These are phyloP conservation scores for Phytophthora aleatoria DNA, from an alignment of 352 stramenopile species.

Conservation along the genomic window DNA sequence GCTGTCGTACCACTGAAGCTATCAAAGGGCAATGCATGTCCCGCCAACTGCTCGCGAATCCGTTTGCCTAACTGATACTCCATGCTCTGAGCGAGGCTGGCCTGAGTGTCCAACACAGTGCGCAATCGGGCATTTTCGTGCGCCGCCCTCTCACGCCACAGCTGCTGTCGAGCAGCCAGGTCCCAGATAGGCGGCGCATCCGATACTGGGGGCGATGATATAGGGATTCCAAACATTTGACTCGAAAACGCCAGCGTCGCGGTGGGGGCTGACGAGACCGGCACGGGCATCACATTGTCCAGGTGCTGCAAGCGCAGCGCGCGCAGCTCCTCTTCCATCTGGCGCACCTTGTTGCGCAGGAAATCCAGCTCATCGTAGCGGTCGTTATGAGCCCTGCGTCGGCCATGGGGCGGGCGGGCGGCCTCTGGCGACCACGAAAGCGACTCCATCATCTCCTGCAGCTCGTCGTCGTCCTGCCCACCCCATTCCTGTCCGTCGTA, in stretches of 20 bases:
- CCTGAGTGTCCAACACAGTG: constrained; percentile 35
- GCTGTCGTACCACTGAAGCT: not conserved
- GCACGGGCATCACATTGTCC: constrained; percentile 12
- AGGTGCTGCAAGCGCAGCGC: constrained; percentile 22
- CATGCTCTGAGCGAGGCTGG: constrained; percentile 35
- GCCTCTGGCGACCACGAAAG: constrained; percentile 4
- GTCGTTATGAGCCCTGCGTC: constrained; percentile 35
- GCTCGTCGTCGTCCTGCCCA: constrained; percentile 14
- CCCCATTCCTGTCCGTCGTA: constrained; percentile 2
- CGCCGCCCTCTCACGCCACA: constrained; percentile 29
- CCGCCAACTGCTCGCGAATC: constrained; percentile 18
- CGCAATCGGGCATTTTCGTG: constrained; percentile 38
- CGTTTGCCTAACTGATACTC: constrained; percentile 31
- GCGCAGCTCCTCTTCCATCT: constrained; percentile 40
- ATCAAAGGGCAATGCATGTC: constrained; percentile 7
- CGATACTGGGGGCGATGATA: constrained; percentile 3
- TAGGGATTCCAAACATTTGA: constrained; percentile 23
- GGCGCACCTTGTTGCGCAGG: constrained; percentile 36
- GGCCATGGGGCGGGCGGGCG: constrained; percentile 3
- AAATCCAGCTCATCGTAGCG: constrained; percentile 39
- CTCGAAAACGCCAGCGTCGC: constrained; percentile 22
- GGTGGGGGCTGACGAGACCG: constrained; percentile 16
- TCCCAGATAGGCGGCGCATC: constrained; percentile 20
- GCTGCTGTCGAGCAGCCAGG: constrained; percentile 29
- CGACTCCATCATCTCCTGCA: constrained; percentile 32